Evolutionary conservation across 1,284 basidiomycete genomes (phyloP), one percentile per base, ranked within the genome.

Genomic region (Tilletia indica): DNA sequence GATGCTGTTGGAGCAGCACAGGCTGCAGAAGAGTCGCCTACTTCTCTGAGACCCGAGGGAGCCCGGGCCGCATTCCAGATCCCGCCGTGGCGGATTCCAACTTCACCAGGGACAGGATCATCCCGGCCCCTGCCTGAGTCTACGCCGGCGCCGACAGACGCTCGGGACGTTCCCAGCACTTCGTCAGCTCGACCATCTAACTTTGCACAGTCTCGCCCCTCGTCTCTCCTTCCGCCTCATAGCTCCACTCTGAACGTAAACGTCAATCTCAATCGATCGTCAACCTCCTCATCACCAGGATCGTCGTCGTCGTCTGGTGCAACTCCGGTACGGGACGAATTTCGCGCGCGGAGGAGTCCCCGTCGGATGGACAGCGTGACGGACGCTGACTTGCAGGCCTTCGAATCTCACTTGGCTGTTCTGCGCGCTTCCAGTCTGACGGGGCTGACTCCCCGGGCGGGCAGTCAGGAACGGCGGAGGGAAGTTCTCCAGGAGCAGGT

Each of bases 301-400:
- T 16, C 51, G n/a, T 19, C 51, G 12, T n/a, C 51, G 51, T 25
- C 51, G 19, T 6, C 51, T 2, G 19, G 12, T 8, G 12, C 21
- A 8, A 54, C 51, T 54, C 51, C 51, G 51, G 51, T 54, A 19
- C 51, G 51, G 16, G 51, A 54, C 51, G 51, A 54, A 8, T 54
- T 54, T 19, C 51, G 51, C 16, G 51, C 51, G 51, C 51, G 51
- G 3, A 54, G 51, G 51, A 54, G 51, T 25, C 51, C 21, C 8
- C 51, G 21, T 19, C 51, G 51, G 2, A 9, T 54, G 11, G 51
- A 25, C 16, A 54, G 51, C 16, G 51, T 54, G 19, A 54, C 51
- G 19, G 51, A 54, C 21, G 51, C 51, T 6, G 51, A 54, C 21
- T 11, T 54, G 19, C 51, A 54, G 16, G 51, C 51, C 12, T 54